Conservation (phyloP, 2,329 filamentous ascomycete species). For the Colletotrichum siamense region DNA sequence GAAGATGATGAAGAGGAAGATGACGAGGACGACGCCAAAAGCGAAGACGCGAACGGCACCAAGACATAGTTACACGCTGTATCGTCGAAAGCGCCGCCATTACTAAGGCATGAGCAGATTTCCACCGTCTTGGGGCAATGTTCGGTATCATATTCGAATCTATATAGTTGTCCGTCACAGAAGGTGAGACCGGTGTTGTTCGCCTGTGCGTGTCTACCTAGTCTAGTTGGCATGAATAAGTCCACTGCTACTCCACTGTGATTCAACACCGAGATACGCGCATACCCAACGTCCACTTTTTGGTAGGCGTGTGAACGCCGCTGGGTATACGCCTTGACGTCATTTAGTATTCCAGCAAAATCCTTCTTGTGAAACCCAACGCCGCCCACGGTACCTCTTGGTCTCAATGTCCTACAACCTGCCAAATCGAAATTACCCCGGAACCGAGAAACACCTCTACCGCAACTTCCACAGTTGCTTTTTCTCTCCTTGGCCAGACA, state of each 20-base stretch:
- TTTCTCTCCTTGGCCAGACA: constrained; percentile 43
- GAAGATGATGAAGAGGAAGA: constrained; percentile 50
- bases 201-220: background rate
- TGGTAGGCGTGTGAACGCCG: background rate
- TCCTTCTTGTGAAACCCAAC: background rate
- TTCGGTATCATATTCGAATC: background rate
- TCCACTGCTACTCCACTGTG: background rate
- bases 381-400: no score
- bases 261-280: background rate
- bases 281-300: background rate
- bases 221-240: background rate
- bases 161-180: background rate
- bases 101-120: background rate
- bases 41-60: constrained; percentile 13
- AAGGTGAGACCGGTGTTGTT: background rate
- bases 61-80: background rate
- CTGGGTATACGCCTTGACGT: background rate
- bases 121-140: background rate
- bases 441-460: constrained; percentile 26
- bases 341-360: background rate
- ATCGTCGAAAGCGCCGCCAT: background rate
- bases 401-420: background rate
- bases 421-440: background rate
- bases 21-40: constrained; percentile 25
- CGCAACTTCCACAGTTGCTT: constrained; percentile 58